Percentiles rank a stretch among this genome's conserved stretches.
Conservation (phyloP, 1,139 yeast genomes). For the Taphrina flavorubra region DNA sequence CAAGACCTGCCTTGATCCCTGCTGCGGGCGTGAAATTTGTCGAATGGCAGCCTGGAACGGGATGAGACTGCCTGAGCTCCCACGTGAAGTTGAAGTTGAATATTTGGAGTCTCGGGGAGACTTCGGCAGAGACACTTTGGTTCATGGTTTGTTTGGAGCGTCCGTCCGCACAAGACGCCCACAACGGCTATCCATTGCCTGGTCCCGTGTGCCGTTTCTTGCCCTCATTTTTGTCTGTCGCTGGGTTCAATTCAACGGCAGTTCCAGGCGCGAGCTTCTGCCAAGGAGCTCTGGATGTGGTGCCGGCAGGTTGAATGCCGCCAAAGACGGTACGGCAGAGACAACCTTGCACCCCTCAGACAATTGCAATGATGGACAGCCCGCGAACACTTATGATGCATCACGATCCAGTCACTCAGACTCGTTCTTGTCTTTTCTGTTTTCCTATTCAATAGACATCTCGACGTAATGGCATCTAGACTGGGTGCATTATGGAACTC, state of each 20-base stretch:
- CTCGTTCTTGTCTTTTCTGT: too few species aligned
- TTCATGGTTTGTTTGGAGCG: too few species aligned
- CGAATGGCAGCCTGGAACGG: conserved; percentile 6
- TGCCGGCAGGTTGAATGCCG: conserved; percentile 5
- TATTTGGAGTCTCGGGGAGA: not conserved
- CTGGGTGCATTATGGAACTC: conserved; percentile 31
- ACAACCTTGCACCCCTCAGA: conserved; percentile 10
- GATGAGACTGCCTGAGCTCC: conserved; percentile 20
- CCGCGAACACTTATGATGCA: too few species aligned
- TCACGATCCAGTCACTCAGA: too few species aligned
- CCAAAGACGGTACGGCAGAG: conserved; percentile 12
- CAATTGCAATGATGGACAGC: not conserved
- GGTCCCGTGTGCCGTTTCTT: not conserved
- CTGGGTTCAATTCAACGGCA: not conserved
- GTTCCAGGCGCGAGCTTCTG: not conserved
- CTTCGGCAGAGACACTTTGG: not conserved
- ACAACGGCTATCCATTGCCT: not conserved
- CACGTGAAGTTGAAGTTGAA: not conserved
- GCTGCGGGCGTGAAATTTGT: conserved; percentile 14
- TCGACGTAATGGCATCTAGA: conserved; percentile 20
- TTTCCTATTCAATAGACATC: not conserved
- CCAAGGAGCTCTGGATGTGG: conserved; percentile 1
- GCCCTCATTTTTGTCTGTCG: not conserved
- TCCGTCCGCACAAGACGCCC: not conserved
- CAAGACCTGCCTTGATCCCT: not conserved